These are phyloP conservation scores for Leishmania turanica DNA, from an alignment of 208 protist species.

Conservation along the genomic window DNA sequence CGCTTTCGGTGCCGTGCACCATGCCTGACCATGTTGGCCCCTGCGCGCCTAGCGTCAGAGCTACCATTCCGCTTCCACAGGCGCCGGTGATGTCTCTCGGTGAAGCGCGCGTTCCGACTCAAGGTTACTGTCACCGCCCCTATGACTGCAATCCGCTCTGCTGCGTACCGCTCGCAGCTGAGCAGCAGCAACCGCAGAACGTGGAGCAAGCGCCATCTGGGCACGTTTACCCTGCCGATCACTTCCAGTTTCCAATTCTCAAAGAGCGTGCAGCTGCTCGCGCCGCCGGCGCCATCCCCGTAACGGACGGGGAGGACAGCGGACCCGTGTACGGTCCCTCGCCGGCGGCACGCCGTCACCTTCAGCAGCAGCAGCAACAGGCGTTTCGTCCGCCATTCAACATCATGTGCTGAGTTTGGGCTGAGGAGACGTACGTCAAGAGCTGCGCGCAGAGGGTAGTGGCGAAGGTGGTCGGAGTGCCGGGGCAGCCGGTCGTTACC, in stretches of 20 bases:
- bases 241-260: background rate
- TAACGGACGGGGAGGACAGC: slow-evolving; percentile 10
- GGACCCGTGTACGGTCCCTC: slow-evolving; percentile 30
- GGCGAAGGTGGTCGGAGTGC: background rate
- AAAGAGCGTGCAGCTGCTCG: background rate
- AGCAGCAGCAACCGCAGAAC: background rate
- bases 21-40: background rate
- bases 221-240: background rate
- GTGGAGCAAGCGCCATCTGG: background rate
- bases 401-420: background rate
- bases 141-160: background rate
- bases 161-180: background rate
- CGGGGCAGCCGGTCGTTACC: background rate
- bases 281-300: background rate
- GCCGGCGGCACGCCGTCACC: slow-evolving; percentile 18
- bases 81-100: background rate
- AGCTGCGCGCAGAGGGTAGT: background rate
- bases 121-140: background rate
- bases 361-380: slow-evolving; percentile 7
- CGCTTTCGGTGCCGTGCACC: background rate
- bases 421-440: background rate
- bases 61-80: background rate
- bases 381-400: slow-evolving; percentile 16
- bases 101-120: background rate
- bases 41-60: background rate